phyloP scores from a whole-genome alignment of 1,139 yeast genomes.

The Scheffersomyces cryptocercus region DNA sequence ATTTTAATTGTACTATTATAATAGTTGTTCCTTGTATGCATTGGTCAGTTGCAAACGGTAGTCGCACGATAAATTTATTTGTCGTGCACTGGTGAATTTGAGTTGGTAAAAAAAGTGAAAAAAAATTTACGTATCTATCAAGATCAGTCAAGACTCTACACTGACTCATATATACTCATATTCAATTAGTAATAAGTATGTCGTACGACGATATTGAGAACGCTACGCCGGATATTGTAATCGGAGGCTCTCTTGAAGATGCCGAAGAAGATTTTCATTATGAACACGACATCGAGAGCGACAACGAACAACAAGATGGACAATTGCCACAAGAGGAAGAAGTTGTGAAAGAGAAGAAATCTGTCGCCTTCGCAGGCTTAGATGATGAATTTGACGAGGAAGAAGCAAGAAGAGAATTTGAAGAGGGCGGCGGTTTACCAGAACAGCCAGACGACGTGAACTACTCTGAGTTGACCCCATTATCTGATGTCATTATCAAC shows the following conservation, averaged over 20 bases:
- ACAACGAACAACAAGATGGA: conserved; percentile 52
- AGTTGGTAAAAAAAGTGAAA: background rate
- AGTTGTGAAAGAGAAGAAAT: conserved; percentile 57
- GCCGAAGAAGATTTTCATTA: conserved; percentile 42
- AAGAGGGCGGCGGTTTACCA: conserved; percentile 98
- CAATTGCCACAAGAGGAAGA: conserved; percentile 28
- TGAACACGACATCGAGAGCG: conserved; percentile 50
- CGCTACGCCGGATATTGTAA: conserved; percentile 81
- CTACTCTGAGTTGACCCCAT: conserved; percentile 73
- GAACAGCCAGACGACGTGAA: conserved; percentile 93
- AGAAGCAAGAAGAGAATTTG: conserved; percentile 76
- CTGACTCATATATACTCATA: too few relatives aligned
- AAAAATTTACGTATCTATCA: background rate
- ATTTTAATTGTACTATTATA: background rate
- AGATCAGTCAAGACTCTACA: too few relatives aligned
- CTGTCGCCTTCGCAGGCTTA: conserved; percentile 80
- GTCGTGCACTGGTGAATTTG: conserved; percentile 8
- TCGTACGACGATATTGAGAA: conserved; percentile 74
- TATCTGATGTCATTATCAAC: conserved; percentile 92
- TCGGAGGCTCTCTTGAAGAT: conserved; percentile 64
- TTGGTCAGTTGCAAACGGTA: background rate
- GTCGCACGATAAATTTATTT: background rate
- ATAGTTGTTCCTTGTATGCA: background rate
- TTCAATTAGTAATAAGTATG: conserved; percentile 22
- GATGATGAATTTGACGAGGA: conserved; percentile 71